These are phyloP conservation scores for Phialophora macrospora DNA, from an alignment of 2,329 filamentous ascomycete species.

Conservation along the genomic window DNA sequence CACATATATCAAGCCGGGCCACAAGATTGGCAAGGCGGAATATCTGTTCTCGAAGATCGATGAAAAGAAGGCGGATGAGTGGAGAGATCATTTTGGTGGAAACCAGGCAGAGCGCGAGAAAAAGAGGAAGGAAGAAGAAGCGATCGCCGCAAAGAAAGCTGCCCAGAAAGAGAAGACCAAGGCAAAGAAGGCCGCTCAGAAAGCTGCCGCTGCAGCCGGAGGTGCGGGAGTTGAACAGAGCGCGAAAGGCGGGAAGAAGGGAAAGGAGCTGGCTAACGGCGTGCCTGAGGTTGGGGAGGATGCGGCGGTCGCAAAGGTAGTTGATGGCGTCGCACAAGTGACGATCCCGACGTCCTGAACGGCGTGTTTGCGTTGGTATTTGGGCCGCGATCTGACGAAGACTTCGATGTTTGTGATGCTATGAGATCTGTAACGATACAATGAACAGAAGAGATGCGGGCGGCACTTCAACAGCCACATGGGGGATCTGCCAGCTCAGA, in stretches of 20 bases:
- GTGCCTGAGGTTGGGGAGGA: conserved; percentile 43
- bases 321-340: conserved; percentile 51
- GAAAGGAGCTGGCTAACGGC: conserved; percentile 43
- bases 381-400: neutral
- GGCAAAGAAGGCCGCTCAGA: conserved; percentile 40
- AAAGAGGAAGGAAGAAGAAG: conserved; percentile 65
- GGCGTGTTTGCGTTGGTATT: neutral
- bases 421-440: neutral
- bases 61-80: conserved; percentile 78
- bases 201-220: conserved; percentile 27
- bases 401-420: neutral
- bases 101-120: conserved; percentile 69
- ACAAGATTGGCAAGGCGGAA: conserved; percentile 78
- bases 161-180: conserved; percentile 46
- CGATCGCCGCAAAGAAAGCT: conserved; percentile 46
- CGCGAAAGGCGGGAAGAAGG: conserved; percentile 39
- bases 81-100: conserved; percentile 76
- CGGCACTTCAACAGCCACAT: neutral
- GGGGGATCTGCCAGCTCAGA: neutral
- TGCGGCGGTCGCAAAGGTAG: conserved; percentile 48
- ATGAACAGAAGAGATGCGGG: neutral
- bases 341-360: conserved; percentile 48
- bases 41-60: conserved; percentile 86
- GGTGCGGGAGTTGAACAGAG: conserved; percentile 42
- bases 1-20: conserved; percentile 66